These are phyloP conservation scores for Endocladia muricata DNA, from an alignment of 31 red algal species.

Conservation along the genomic window DNA sequence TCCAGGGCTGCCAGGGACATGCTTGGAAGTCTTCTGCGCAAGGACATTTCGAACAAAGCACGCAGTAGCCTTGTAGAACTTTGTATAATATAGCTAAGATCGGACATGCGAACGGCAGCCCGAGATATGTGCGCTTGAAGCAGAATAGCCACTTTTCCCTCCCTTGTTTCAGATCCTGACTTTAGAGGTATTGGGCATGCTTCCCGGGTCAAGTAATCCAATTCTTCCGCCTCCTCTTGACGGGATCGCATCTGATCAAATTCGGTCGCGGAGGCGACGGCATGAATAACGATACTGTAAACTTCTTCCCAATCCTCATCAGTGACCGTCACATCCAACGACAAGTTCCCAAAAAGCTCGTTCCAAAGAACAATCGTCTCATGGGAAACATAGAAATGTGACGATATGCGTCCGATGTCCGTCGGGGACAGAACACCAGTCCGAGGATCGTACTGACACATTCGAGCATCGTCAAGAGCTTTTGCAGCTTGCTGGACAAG, in stretches of 20 bases:
- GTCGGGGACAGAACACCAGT: conserved; percentile 67
- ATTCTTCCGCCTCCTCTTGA: conserved; percentile 72
- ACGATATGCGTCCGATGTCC: conserved; percentile 82
- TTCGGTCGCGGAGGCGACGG: conserved; percentile 67
- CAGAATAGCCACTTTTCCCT: conserved; percentile 92
- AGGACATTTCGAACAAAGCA: conserved; percentile 83
- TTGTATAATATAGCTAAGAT: conserved; percentile 90
- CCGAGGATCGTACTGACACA: conserved; percentile 73
- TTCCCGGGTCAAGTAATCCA: conserved; percentile 50
- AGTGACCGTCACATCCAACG: conserved; percentile 27
- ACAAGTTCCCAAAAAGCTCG: conserved; percentile 53
- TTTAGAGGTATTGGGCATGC: conserved; percentile 64
- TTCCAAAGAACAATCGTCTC: conserved; percentile 83
- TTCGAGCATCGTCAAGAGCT: conserved; percentile 85
- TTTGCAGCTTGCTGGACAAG: conserved; percentile 74
- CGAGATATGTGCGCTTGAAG: conserved; percentile 92
- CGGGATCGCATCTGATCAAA: conserved; percentile 83
- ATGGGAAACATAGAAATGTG: conserved; percentile 93
- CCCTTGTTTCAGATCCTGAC: conserved; percentile 56
- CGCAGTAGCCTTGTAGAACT: conserved; percentile 82
- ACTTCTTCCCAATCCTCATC: conserved; percentile 56
- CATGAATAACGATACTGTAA: conserved; percentile 61
- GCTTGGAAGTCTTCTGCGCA: conserved; percentile 64
- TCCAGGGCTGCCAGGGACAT: conserved; percentile 72
- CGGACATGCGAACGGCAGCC: conserved; percentile 69